Evolutionary conservation across 371 early-diverging fungal genomes (phyloP).

Genomic region (Rhizomucor pusillus): DNA sequence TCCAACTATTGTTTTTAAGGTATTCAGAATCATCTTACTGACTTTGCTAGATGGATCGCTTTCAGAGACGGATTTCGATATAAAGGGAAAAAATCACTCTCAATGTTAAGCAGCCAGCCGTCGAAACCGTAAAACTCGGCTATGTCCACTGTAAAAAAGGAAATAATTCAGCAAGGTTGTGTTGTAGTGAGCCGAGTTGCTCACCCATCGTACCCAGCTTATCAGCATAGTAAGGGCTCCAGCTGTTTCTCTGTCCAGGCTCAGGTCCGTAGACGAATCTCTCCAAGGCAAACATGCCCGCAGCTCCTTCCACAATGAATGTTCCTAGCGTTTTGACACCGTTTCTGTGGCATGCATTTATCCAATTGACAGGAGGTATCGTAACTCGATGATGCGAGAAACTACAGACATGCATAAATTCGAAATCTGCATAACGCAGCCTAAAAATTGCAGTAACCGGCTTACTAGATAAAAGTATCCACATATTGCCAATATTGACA

Average conservation of each 20-base stretch:
- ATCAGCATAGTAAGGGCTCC: constrained; percentile 50
- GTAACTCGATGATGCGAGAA: constrained; percentile 60
- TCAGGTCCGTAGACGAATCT: constrained; percentile 39
- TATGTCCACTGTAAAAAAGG: constrained; percentile 40
- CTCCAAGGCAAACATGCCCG: constrained; percentile 38
- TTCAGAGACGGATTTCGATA: constrained; percentile 19
- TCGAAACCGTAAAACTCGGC: constrained; percentile 65
- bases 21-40: background rate
- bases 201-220: constrained; percentile 36
- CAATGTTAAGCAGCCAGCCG: constrained; percentile 71
- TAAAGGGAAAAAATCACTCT: constrained; percentile 40
- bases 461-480: constrained; percentile 61
- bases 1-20: no score
- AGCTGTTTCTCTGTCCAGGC: constrained; percentile 11
- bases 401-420: constrained; percentile 9
- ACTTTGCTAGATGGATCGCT: constrained; percentile 30
- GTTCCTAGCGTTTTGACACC: constrained; percentile 56
- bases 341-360: constrained; percentile 60
- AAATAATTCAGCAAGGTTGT: no score
- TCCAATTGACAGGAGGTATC: constrained; percentile 65
- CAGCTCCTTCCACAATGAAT: constrained; percentile 48
- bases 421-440: no score
- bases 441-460: background rate
- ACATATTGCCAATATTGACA: constrained; percentile 56
- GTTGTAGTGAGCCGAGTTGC: no score